Percentiles rank a stretch among this genome's conserved stretches.
These are phyloP conservation scores for Ascochyta rabiei DNA, from an alignment of 2,329 filamentous ascomycete species.

Conservation along the genomic window DNA sequence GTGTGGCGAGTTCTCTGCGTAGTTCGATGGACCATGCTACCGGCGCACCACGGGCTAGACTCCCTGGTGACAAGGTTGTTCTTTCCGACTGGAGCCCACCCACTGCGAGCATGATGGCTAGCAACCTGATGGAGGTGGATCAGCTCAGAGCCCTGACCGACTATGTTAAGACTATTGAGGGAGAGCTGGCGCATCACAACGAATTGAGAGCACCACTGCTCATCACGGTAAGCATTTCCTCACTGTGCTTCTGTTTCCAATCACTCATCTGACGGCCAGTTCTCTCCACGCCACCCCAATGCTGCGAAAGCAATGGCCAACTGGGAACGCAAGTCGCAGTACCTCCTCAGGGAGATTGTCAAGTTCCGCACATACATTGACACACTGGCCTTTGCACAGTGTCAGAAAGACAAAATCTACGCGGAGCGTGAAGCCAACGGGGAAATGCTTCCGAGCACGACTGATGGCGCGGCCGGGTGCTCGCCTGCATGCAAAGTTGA, in stretches of 20 bases:
- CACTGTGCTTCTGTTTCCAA: background rate
- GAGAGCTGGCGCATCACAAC: conserved; percentile 85
- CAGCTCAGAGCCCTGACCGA: conserved; percentile 75
- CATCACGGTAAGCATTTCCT: conserved; percentile 65
- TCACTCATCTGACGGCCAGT: conserved; percentile 54
- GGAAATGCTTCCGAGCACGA: conserved; percentile 21
- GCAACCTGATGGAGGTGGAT: conserved; percentile 76
- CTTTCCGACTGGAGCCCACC: conserved; percentile 91
- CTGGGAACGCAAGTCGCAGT: conserved; percentile 95
- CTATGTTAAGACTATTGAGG: conserved; percentile 86
- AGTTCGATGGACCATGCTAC: conserved; percentile 63
- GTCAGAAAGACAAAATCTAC: conserved; percentile 74
- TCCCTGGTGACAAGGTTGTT: conserved; percentile 82
- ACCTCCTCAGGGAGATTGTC: conserved; percentile 90
- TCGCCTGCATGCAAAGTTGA: conserved; percentile 32
- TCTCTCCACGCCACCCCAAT: conserved; percentile 83
- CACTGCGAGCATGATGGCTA: conserved; percentile 86
- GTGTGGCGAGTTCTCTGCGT: conserved; percentile 66
- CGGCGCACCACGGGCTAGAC: conserved; percentile 64
- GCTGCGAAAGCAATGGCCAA: conserved; percentile 86
- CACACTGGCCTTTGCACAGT: conserved; percentile 73
- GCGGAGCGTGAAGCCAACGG: conserved; percentile 42
- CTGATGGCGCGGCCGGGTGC: conserved; percentile 17
- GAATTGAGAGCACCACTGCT: conserved; percentile 86
- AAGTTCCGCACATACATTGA: conserved; percentile 98